These are phyloP conservation scores for Colletotrichum euphorbiae DNA, from an alignment of 2,329 filamentous ascomycete genomes.

Conservation along the genomic window DNA sequence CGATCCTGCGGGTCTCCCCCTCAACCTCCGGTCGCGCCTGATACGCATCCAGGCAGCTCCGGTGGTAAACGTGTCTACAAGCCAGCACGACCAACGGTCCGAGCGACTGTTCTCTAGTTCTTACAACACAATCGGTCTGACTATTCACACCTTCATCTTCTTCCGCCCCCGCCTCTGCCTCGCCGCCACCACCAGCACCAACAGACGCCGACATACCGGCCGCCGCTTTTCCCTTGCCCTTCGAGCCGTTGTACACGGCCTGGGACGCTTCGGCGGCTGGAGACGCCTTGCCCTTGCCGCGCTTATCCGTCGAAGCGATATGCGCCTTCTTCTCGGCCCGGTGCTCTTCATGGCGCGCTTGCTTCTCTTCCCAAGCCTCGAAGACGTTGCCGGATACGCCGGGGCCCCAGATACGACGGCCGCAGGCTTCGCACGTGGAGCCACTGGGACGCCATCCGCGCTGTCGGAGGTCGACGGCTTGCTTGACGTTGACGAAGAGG, in stretches of 20 bases:
- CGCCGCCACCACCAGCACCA: slow-evolving; percentile 44
- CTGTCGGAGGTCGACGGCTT: slow-evolving; percentile 79
- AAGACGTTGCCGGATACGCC: slow-evolving; percentile 83
- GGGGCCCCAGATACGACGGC: slow-evolving; percentile 86
- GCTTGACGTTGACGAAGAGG: slow-evolving; percentile 84
- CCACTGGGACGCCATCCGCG: slow-evolving; percentile 90
- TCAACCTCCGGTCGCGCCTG: slow-evolving; percentile 64
- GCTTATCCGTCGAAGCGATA: slow-evolving; percentile 52
- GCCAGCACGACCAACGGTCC: slow-evolving; percentile 76
- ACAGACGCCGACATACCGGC: slow-evolving; percentile 52
- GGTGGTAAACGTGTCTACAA: slow-evolving; percentile 78
- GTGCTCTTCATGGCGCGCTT: slow-evolving; percentile 59
- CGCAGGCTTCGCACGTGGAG: slow-evolving; percentile 89
- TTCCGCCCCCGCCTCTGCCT: slow-evolving; percentile 56
- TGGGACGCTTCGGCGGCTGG: slow-evolving; percentile 36
- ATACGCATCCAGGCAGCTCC: slow-evolving; percentile 74
- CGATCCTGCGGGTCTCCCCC: slow-evolving; percentile 53
- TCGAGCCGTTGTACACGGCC: slow-evolving; percentile 49
- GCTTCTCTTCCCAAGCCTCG: slow-evolving; percentile 80
- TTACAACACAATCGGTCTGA: slow-evolving; percentile 46
- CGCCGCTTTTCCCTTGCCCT: slow-evolving; percentile 70
- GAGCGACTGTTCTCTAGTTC: slow-evolving; percentile 59
- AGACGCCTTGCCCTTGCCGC: slow-evolving; percentile 53
- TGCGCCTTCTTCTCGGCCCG: slow-evolving; percentile 57
- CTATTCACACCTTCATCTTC: slow-evolving; percentile 51